Evolutionary conservation across 345 rosid species (phyloP).

Genomic region (Salix brachista): DNA sequence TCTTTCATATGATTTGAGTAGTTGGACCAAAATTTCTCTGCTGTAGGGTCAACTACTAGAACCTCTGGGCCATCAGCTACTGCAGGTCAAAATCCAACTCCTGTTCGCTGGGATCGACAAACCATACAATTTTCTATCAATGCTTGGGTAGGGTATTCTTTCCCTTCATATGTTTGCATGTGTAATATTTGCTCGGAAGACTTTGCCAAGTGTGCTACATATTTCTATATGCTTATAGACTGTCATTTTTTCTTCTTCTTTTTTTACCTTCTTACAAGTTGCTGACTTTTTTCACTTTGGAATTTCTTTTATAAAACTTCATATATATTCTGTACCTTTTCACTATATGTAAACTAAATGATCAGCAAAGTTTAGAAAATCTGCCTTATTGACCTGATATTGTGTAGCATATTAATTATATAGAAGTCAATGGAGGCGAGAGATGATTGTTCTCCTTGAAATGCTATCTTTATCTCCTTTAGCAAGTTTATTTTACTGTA

Average conservation of each 20-base stretch:
- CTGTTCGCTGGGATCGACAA: constrained; percentile 82
- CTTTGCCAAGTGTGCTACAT: not conserved
- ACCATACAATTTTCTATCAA: constrained; percentile 93
- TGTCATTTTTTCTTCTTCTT: not conserved
- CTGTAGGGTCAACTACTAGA: constrained; percentile 65
- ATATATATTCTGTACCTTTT: not conserved
- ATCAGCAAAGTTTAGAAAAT: not conserved
- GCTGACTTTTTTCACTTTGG: not conserved
- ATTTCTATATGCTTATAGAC: not conserved
- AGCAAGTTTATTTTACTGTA: not conserved
- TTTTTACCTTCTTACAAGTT: not conserved
- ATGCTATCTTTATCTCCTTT: not conserved
- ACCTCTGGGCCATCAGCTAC: constrained; percentile 55
- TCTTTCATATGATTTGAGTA: not conserved
- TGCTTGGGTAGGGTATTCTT: constrained; percentile 71
- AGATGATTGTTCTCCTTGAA: not conserved
- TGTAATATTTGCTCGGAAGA: not conserved
- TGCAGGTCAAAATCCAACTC: constrained; percentile 38
- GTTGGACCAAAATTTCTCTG: constrained; percentile 3
- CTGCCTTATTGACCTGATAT: not conserved
- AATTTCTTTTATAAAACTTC: not conserved
- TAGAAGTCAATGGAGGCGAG: not conserved
- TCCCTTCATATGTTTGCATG: not conserved
- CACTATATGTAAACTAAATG: not conserved
- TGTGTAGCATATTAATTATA: not conserved